Percentiles rank a stretch among this genome's conserved stretches.
Evolutionary conservation across 176 grass and related monocot species (phyloP).

Genomic region (Lolium perenne): DNA sequence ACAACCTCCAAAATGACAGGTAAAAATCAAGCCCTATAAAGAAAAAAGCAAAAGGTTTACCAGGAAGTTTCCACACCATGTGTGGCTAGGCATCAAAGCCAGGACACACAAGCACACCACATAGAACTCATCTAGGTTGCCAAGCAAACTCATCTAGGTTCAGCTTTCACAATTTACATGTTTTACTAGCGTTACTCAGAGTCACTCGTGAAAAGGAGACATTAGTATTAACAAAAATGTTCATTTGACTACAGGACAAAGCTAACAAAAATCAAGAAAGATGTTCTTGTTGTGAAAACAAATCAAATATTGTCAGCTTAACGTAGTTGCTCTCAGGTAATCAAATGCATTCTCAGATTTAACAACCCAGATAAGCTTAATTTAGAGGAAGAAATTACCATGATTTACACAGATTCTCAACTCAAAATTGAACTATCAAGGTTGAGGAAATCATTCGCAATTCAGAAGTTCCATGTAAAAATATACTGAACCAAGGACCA

Average conservation of each 20-base stretch:
- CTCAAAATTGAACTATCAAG: neutral
- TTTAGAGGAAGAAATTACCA: neutral
- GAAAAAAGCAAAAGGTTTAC: neutral
- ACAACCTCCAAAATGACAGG: neutral
- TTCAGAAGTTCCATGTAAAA: neutral
- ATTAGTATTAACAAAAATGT: neutral
- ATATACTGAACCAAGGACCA: neutral
- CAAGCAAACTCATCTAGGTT: neutral
- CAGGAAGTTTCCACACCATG: neutral
- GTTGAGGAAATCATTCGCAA: neutral
- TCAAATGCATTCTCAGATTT: neutral
- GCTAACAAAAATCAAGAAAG: conserved; percentile 1
- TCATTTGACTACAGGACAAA: conserved; percentile 4
- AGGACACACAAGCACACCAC: neutral
- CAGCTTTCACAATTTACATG: neutral
- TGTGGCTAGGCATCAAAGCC: neutral
- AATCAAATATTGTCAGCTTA: neutral
- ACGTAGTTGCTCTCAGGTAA: neutral
- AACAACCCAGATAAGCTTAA: neutral
- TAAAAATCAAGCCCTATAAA: neutral
- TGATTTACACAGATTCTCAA: neutral
- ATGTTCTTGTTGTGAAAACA: neutral
- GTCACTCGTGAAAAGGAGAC: neutral
- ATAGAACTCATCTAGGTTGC: neutral
- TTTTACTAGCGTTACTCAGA: neutral